Percentiles rank a stretch among this genome's conserved stretches.
phyloP scores from a whole-genome alignment of 441 rosid genomes.

The Jatropha multifida region DNA sequence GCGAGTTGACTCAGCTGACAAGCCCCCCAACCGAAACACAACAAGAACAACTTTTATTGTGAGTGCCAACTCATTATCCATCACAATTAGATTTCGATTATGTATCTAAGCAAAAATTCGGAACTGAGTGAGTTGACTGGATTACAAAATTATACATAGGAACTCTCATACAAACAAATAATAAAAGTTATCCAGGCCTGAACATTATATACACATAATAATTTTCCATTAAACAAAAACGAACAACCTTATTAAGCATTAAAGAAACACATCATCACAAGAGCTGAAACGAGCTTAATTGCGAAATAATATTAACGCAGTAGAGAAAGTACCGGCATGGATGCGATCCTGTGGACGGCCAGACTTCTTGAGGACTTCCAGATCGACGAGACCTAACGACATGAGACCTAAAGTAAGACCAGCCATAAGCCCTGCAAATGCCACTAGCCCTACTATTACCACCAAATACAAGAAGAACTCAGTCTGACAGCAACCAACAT shows the following conservation, averaged over 20 bases:
- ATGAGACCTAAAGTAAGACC: constrained; percentile 95
- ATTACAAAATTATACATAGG: background rate
- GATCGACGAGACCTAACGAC: constrained; percentile 95
- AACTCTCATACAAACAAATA: background rate
- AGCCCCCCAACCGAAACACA: background rate
- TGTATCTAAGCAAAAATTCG: background rate
- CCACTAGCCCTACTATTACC: constrained; percentile 54
- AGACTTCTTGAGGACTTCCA: constrained; percentile 90
- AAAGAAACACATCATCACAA: background rate
- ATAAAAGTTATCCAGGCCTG: background rate
- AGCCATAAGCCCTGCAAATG: constrained; percentile 93
- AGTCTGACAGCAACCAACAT: constrained; percentile 50
- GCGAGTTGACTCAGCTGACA: background rate
- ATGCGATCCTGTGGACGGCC: constrained; percentile 89
- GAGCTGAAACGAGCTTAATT: background rate
- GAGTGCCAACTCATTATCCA: background rate
- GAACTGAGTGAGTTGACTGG: constrained; percentile 1
- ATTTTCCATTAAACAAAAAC: background rate
- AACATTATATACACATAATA: too few relatives aligned
- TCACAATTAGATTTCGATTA: background rate
- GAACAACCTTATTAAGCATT: background rate
- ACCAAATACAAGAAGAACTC: constrained; percentile 48
- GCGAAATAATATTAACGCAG: background rate
- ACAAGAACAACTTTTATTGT: background rate
- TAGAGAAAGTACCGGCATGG: constrained; percentile 52